Evolutionary conservation across 306 rosid species (phyloP).

Genomic region (Quercus mongolica): DNA sequence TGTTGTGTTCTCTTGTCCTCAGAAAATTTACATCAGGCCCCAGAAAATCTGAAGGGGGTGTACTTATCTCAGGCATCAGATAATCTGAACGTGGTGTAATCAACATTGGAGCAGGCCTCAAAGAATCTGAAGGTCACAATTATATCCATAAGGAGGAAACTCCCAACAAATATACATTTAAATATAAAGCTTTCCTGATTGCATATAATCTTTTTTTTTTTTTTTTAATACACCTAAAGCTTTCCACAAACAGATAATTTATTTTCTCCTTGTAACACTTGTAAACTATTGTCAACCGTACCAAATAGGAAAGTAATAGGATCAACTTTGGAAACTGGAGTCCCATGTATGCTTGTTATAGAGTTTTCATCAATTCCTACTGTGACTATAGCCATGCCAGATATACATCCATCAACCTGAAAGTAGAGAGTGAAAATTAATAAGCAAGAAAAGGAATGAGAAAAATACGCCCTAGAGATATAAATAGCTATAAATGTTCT

Average conservation of each 20-base stretch:
- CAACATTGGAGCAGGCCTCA: conserved; percentile 38
- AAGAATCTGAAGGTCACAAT: conserved; percentile 53
- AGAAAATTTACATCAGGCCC: too few relatives aligned
- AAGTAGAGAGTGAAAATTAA: too few relatives aligned
- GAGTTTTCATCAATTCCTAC: conserved; percentile 48
- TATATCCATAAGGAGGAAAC: conserved; percentile 13
- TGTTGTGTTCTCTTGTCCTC: conserved; percentile 53
- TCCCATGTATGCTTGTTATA: conserved; percentile 66
- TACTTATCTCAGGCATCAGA: too few relatives aligned
- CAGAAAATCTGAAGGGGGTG: too few relatives aligned
- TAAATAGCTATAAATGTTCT: too few relatives aligned
- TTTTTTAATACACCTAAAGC: too few relatives aligned
- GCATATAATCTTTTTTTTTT: too few relatives aligned
- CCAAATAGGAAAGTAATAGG: conserved; percentile 81
- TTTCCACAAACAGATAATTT: not conserved
- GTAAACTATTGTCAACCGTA: conserved; percentile 19
- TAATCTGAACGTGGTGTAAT: too few relatives aligned
- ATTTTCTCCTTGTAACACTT: not conserved
- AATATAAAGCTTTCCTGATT: not conserved
- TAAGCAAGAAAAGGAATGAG: not conserved
- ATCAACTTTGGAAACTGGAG: conserved; percentile 57
- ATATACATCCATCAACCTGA: too few relatives aligned
- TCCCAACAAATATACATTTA: not conserved
- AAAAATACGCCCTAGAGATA: too few relatives aligned
- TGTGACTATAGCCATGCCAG: too few relatives aligned